Evolutionary conservation across 805 yeast species (phyloP).

Genomic region (Starmerella gropengiesseri): DNA sequence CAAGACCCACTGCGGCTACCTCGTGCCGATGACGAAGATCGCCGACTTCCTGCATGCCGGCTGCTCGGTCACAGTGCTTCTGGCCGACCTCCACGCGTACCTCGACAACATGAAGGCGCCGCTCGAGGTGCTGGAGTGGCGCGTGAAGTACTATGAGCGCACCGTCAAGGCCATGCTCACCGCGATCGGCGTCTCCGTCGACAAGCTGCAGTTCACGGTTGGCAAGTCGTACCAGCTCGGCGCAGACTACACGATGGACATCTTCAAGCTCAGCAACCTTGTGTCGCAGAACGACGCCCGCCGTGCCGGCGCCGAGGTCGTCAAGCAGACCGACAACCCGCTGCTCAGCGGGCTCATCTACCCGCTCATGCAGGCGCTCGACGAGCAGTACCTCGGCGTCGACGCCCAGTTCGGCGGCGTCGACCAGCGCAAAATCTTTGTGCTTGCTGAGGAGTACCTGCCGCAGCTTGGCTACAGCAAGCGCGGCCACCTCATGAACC

Average conservation of each 20-base stretch:
- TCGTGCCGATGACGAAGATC: slow-evolving; percentile 93
- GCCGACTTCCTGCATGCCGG: slow-evolving; percentile 95
- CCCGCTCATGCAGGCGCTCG: slow-evolving; percentile 98
- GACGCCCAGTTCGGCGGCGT: slow-evolving; percentile 99
- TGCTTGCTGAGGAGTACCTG: slow-evolving; percentile 89
- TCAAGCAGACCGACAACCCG: slow-evolving; percentile 92
- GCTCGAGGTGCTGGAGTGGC: slow-evolving; percentile 73
- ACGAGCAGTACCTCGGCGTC: slow-evolving; percentile 76
- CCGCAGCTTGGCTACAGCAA: slow-evolving; percentile 83
- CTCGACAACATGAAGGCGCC: slow-evolving; percentile 98
- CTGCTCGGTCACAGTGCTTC: slow-evolving; percentile 78
- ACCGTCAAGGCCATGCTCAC: slow-evolving; percentile 74
- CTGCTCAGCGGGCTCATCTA: slow-evolving; percentile 85
- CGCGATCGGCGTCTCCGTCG: slow-evolving; percentile 86
- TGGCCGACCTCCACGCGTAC: slow-evolving; percentile 95
- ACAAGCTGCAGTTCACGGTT: slow-evolving; percentile 65
- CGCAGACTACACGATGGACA: slow-evolving; percentile 73
- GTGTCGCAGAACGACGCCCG: slow-evolving; percentile 94
- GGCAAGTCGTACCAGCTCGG: slow-evolving; percentile 86
- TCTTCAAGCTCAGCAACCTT: slow-evolving; percentile 70
- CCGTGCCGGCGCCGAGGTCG: slow-evolving; percentile 99
- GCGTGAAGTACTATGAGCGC: slow-evolving; percentile 82
- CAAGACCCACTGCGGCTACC: slow-evolving; percentile 96
- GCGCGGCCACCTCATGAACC: slow-evolving; percentile 97
- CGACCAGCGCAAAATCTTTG: slow-evolving; percentile 96